Evolutionary conservation across 1,284 basidiomycete genomes (phyloP).

Genomic region (Agroathelia rolfsii): DNA sequence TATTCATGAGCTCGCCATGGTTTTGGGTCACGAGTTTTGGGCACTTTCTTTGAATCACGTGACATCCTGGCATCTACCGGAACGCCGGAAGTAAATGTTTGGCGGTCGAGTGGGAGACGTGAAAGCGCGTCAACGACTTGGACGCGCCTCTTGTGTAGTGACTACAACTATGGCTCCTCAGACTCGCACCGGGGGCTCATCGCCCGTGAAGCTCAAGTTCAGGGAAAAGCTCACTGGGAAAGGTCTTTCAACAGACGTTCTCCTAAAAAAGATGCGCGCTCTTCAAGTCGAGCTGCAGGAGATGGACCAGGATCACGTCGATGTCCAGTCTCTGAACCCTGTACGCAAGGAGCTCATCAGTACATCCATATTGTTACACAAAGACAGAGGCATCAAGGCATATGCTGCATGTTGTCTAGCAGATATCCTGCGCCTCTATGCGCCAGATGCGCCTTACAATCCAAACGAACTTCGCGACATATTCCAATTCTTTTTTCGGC

Average conservation of each 20-base stretch:
- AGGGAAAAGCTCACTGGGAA: slow-evolving; percentile 71
- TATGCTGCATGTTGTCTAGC: slow-evolving; percentile 91
- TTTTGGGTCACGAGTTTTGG: no score
- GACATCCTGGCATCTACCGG: no score
- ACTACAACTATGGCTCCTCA: slow-evolving; percentile 61
- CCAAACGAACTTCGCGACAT: slow-evolving; percentile 84
- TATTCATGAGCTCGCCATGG: no score
- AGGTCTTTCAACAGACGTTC: slow-evolving; percentile 60
- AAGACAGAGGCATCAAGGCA: slow-evolving; percentile 90
- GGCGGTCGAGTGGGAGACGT: no score
- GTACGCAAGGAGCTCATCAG: slow-evolving; percentile 77
- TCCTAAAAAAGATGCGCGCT: slow-evolving; percentile 77
- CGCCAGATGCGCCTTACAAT: slow-evolving; percentile 94
- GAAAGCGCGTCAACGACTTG: no score
- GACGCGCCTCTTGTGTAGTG: no score
- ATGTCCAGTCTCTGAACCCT: slow-evolving; percentile 57
- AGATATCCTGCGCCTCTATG: slow-evolving; percentile 88
- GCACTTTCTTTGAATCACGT: no score
- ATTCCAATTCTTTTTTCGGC: slow-evolving; percentile 89
- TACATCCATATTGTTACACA: slow-evolving; percentile 80
- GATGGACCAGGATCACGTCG: slow-evolving; percentile 84
- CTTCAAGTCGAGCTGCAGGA: slow-evolving; percentile 76
- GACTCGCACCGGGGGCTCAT: slow-evolving; percentile 46
- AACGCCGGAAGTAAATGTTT: no score
- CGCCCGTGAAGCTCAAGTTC: slow-evolving; percentile 60